phyloP scores from a whole-genome alignment of 1,139 yeast genomes.

The Pneumocystis sp. region DNA sequence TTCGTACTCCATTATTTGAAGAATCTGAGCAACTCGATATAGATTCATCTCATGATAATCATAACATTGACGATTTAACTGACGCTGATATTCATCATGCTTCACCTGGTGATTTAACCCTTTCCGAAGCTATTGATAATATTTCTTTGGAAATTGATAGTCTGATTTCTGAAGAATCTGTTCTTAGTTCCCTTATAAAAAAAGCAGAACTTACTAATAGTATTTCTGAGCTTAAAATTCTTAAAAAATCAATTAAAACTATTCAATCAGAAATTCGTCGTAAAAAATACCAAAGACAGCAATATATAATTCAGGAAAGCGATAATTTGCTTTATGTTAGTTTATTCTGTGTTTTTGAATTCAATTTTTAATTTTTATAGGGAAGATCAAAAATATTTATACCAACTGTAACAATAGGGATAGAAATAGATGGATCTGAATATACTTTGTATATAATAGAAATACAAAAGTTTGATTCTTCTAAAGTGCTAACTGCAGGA shows the following conservation, averaged over 20 bases:
- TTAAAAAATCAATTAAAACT: constrained; percentile 48
- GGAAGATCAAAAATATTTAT: constrained; percentile 42
- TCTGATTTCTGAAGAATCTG: constrained; percentile 38
- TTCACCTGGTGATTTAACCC: constrained; percentile 53
- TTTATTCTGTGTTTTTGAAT: constrained; percentile 19
- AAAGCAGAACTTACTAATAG: constrained; percentile 77
- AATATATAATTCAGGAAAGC: constrained; percentile 64
- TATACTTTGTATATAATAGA: constrained; percentile 62
- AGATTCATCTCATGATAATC: background rate
- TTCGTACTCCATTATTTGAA: background rate
- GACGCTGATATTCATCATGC: constrained; percentile 29
- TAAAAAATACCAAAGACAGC: constrained; percentile 62
- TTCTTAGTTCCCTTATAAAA: constrained; percentile 48
- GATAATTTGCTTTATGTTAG: constrained; percentile 64
- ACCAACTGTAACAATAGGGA: constrained; percentile 43
- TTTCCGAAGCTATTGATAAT: constrained; percentile 49
- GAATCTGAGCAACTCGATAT: background rate
- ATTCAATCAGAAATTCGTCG: constrained; percentile 52
- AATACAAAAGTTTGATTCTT: constrained; percentile 41
- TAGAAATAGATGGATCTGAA: constrained; percentile 41
- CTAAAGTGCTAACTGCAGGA: constrained; percentile 38
- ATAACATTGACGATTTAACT: constrained; percentile 1
- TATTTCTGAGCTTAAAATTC: constrained; percentile 46
- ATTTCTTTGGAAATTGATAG: constrained; percentile 44
- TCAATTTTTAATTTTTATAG: constrained; percentile 13